A percentile compares a stretch with the other conserved stretches of the same genome.
phyloP scores from a whole-genome alignment of 495 filamentous ascomycete species.

The Cladorrhinum samala region DNA sequence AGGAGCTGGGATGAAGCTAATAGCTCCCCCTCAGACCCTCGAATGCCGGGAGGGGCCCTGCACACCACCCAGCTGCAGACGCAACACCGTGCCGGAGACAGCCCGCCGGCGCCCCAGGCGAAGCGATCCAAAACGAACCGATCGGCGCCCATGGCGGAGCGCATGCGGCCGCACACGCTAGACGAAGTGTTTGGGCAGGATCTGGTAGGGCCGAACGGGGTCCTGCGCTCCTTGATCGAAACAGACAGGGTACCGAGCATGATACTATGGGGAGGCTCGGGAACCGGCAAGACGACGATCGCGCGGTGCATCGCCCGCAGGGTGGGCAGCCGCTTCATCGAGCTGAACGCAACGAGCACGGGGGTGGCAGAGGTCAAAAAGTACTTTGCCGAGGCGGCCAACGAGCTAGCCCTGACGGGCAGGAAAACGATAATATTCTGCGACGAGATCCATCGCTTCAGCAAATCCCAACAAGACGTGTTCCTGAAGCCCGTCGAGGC shows the following conservation, averaged over 20 bases:
- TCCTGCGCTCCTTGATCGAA: conserved; percentile 86
- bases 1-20: conserved; percentile 39
- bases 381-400: conserved; percentile 78
- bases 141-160: conserved; percentile 81
- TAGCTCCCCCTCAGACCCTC: background rate
- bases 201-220: conserved; percentile 74
- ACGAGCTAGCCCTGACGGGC: conserved; percentile 74
- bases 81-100: background rate
- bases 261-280: conserved; percentile 89
- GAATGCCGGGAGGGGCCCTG: background rate
- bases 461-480: conserved; percentile 89
- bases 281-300: conserved; percentile 96
- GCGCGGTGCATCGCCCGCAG: conserved; percentile 83
- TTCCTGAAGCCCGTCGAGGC: conserved; percentile 91
- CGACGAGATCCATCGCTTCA: conserved; percentile 95
- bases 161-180: conserved; percentile 79
- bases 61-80: conserved; percentile 7
- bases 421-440: conserved; percentile 95
- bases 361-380: conserved; percentile 95
- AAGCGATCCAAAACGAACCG: conserved; percentile 62
- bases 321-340: conserved; percentile 79
- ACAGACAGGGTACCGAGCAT: conserved; percentile 82
- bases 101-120: conserved; percentile 23
- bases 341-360: conserved; percentile 89
- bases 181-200: conserved; percentile 91